Base-by-base conservation (phyloP, 2,329 filamentous ascomycete species). In the Pseudopithomyces maydicus region DNA sequence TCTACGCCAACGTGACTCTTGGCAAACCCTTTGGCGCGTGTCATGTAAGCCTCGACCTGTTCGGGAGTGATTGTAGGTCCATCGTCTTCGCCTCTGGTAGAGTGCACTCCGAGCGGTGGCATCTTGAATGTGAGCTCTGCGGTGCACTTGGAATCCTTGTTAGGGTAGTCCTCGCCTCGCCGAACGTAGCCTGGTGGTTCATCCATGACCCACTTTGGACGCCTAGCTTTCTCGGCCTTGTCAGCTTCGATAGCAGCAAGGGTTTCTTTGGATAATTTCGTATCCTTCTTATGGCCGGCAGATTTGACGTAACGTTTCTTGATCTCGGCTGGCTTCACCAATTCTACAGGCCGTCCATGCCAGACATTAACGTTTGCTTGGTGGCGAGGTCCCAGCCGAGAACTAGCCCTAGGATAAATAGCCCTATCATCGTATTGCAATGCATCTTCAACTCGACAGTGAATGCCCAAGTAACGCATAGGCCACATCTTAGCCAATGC, bases 401-500 rank as follows among this genome's bases (percentile, higher is more conserved):
- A 98, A 72, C 93, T 96, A 15, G 95, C 94, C 63, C 95, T 89
- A 8, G 95, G 95, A 72, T 98, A 98, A 63, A 99, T 98, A 2
- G 81, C 80, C 62, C 95, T 89, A 75, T 99, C 95, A 70, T 99
- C 95, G 72, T 97, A 96, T 74, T 99, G 95, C 29, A 99, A 81
- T 0, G 92, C 95, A 78, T 99, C 95, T 75, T 98, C 93, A 1
- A 95, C 90, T 64, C 92, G 90, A 77, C 93, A 97, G 77, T 99
- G 95, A 65, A 97, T 92, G 36, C 95, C 95, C 6, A 99, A 80
- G 75, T 99, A 99, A 58, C 95, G 87, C 80, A 95, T 98, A 2
- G 92, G 93, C 95, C 95, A 99, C 70, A 97, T 85, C 69, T 92
- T 95, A 32, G 94, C 92, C 66, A 97, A 90, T 56, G 95, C 91